phyloP scores from a whole-genome alignment of 139 green algal species.

The Micromonas pusilla region DNA sequence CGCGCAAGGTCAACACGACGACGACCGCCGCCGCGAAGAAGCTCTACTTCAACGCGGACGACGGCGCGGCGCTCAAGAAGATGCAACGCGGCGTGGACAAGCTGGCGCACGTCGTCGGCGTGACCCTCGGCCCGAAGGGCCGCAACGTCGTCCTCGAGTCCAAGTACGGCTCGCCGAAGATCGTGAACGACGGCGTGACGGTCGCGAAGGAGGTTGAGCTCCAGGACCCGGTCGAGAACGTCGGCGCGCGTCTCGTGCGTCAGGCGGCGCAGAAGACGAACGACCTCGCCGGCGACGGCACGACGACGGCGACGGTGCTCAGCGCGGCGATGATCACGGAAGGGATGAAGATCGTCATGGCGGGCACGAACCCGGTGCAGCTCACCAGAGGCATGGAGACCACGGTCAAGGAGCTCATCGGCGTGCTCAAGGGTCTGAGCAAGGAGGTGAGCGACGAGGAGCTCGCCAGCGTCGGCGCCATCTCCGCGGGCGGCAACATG shows the following conservation, averaged over 20 bases:
- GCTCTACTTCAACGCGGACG: slow-evolving; percentile 95
- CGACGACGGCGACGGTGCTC: slow-evolving; percentile 96
- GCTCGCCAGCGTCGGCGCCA: slow-evolving; percentile 87
- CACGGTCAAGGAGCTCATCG: slow-evolving; percentile 70
- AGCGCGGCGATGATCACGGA: slow-evolving; percentile 94
- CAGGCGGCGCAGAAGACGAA: slow-evolving; percentile 93
- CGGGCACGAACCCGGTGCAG: slow-evolving; percentile 91
- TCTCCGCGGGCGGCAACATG: slow-evolving; percentile 90
- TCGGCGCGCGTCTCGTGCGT: slow-evolving; percentile 93
- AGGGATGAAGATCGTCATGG: slow-evolving; percentile 76
- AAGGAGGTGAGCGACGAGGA: slow-evolving; percentile 76
- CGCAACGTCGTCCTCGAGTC: slow-evolving; percentile 98
- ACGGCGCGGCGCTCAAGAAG: slow-evolving; percentile 90
- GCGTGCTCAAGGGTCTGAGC: slow-evolving; percentile 66
- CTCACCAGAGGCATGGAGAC: slow-evolving; percentile 90
- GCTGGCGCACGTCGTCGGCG: slow-evolving; percentile 92
- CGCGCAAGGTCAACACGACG: background rate
- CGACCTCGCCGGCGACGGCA: slow-evolving; percentile 95
- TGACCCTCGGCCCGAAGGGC: slow-evolving; percentile 98
- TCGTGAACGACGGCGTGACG: slow-evolving; percentile 97
- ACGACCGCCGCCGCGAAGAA: slow-evolving; percentile 71
- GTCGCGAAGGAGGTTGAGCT: slow-evolving; percentile 80
- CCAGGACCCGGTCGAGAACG: slow-evolving; percentile 98
- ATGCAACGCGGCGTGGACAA: slow-evolving; percentile 97
- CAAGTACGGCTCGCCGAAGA: slow-evolving; percentile 97